These are phyloP conservation scores for Candida sakaeoensis DNA, from an alignment of 805 yeast species.

Conservation along the genomic window DNA sequence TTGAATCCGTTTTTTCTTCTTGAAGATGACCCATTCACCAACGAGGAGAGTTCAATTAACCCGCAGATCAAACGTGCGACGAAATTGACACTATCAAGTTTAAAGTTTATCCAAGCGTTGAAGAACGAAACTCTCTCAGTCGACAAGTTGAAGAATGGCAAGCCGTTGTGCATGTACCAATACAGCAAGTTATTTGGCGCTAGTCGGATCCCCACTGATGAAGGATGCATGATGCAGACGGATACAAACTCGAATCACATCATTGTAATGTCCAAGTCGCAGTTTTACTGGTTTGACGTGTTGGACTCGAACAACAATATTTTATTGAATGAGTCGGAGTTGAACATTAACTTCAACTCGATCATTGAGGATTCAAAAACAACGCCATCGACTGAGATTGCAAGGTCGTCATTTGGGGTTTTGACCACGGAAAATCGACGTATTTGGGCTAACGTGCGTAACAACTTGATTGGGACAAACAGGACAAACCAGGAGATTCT, in stretches of 20 bases:
- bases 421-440: slow-evolving; percentile 87
- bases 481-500: slow-evolving; percentile 65
- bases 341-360: slow-evolving; percentile 68
- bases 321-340: slow-evolving; percentile 69
- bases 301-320: slow-evolving; percentile 69
- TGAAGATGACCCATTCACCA: slow-evolving; percentile 86
- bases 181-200: slow-evolving; percentile 84
- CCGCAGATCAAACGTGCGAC: slow-evolving; percentile 80
- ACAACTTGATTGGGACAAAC: slow-evolving; percentile 41
- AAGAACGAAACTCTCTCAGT: slow-evolving; percentile 70
- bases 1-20: slow-evolving; percentile 85
- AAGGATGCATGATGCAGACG: slow-evolving; percentile 83
- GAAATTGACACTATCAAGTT: slow-evolving; percentile 67
- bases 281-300: slow-evolving; percentile 94
- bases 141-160: slow-evolving; percentile 60
- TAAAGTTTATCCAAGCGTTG: slow-evolving; percentile 76
- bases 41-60: slow-evolving; percentile 40
- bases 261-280: slow-evolving; percentile 78
- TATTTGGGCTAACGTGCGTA: slow-evolving; percentile 78
- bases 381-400: slow-evolving; percentile 54
- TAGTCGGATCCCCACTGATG: slow-evolving; percentile 74
- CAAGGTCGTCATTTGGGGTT: slow-evolving; percentile 80
- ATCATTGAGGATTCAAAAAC: slow-evolving; percentile 69
- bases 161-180: slow-evolving; percentile 85
- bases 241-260: slow-evolving; percentile 75